A percentile compares a stretch with the other conserved stretches of the same genome.
Conservation (phyloP, 2,329 filamentous ascomycete species). For the Alternaria novae-zelandiae region DNA sequence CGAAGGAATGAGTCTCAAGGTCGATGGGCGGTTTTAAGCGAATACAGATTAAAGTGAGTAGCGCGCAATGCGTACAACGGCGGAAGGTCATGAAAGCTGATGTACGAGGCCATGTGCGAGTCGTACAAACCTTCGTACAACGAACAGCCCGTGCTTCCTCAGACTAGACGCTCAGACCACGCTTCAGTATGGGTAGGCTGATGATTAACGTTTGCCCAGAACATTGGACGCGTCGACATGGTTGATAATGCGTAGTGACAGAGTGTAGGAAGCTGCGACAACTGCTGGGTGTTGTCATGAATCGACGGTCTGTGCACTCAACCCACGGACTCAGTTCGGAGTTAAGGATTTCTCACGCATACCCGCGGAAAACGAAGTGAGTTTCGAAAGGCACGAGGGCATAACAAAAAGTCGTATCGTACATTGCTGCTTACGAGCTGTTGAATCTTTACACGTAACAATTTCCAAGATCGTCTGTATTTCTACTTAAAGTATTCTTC, state of each 20-base stretch:
- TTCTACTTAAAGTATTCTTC: not conserved
- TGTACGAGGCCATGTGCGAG: not conserved
- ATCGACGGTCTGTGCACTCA: not conserved
- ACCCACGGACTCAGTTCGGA: not conserved
- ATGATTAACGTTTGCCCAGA: not conserved
- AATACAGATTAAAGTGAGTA: not conserved
- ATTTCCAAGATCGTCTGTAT: not conserved
- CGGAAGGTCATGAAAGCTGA: not conserved
- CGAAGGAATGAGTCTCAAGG: not conserved
- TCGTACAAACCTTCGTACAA: conserved; percentile 3
- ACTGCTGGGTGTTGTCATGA: not conserved
- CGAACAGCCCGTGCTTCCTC: not conserved
- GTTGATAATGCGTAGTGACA: not conserved
- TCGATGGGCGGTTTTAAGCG: not conserved
- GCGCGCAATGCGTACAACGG: not conserved
- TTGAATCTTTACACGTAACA: not conserved
- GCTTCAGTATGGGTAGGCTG: not conserved
- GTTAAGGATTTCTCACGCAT: not conserved
- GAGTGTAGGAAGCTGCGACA: not conserved
- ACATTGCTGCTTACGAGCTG: not conserved
- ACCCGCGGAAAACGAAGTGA: not conserved
- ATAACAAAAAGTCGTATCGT: not conserved
- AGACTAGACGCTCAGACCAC: not conserved
- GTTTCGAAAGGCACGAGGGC: not conserved
- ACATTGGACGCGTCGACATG: not conserved